Evolutionary conservation across 805 yeast species (phyloP).

Genomic region (Candida mattraensis): DNA sequence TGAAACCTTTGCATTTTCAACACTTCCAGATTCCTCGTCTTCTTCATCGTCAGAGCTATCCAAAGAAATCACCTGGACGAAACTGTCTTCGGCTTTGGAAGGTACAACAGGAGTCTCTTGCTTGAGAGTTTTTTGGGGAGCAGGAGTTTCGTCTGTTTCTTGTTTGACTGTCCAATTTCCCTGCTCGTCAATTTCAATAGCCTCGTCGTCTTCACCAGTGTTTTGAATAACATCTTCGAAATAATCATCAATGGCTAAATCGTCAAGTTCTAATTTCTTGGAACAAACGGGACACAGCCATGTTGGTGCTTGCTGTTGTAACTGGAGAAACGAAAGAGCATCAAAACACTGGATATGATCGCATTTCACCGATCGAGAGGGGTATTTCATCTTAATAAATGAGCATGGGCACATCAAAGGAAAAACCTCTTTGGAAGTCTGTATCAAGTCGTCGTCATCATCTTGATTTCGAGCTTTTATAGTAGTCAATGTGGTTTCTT

Average conservation of each 20-base stretch:
- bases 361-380: slow-evolving; percentile 71
- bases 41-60: slow-evolving; percentile 10
- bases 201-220: slow-evolving; percentile 58
- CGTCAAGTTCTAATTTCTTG: slow-evolving; percentile 47
- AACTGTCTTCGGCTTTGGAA: too few relatives aligned
- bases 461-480: slow-evolving; percentile 31
- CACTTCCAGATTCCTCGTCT: slow-evolving; percentile 2
- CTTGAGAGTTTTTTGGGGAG: too few relatives aligned
- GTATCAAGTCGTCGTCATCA: slow-evolving; percentile 69
- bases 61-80: too few relatives aligned
- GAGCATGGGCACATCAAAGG: slow-evolving; percentile 80
- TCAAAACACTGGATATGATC: slow-evolving; percentile 89
- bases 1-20: not conserved
- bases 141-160: slow-evolving; percentile 20
- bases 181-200: slow-evolving; percentile 64
- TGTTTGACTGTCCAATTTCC: slow-evolving; percentile 64
- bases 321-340: slow-evolving; percentile 64
- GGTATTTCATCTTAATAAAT: slow-evolving; percentile 64
- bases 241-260: slow-evolving; percentile 74
- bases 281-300: slow-evolving; percentile 91
- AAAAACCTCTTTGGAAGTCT: slow-evolving; percentile 58
- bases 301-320: slow-evolving; percentile 77
- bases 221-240: slow-evolving; percentile 57
- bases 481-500: slow-evolving; percentile 42
- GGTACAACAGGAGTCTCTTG: too few relatives aligned